phyloP scores from a whole-genome alignment of 805 yeast species.

The Ogataea populi-albae region DNA sequence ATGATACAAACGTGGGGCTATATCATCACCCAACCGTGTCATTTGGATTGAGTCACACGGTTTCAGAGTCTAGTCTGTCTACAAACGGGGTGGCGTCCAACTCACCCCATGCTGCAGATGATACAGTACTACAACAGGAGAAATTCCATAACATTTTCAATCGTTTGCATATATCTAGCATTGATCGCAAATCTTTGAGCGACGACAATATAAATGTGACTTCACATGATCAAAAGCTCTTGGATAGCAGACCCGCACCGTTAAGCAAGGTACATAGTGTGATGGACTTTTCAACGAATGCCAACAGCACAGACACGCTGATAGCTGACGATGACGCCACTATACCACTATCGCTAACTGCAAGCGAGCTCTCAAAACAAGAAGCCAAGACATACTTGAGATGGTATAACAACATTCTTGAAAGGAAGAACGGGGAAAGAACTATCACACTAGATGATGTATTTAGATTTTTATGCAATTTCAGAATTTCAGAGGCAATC shows the following conservation, averaged over 20 bases:
- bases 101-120: conserved; percentile 1
- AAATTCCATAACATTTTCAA: conserved; percentile 23
- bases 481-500: conserved; percentile 53
- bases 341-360: conserved; percentile 63
- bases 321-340: conserved; percentile 35
- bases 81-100: too few species aligned
- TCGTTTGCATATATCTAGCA: conserved; percentile 16
- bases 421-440: conserved; percentile 59
- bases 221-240: conserved; percentile 1
- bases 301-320: conserved; percentile 30
- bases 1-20: background rate
- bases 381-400: conserved; percentile 84
- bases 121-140: conserved; percentile 12
- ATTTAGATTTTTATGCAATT: conserved; percentile 74
- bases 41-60: conserved; percentile 38
- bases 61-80: too few species aligned
- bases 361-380: conserved; percentile 65
- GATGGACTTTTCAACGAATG: conserved; percentile 3
- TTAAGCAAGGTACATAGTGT: too few species aligned
- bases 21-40: conserved; percentile 50
- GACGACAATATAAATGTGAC: conserved; percentile 21
- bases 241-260: background rate
- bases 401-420: conserved; percentile 86
- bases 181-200: conserved; percentile 18
- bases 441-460: conserved; percentile 72